Evolutionary conservation across 805 yeast species (phyloP), one percentile per base, ranked within the genome.

Genomic region (Cyberlindnera petersonii): DNA sequence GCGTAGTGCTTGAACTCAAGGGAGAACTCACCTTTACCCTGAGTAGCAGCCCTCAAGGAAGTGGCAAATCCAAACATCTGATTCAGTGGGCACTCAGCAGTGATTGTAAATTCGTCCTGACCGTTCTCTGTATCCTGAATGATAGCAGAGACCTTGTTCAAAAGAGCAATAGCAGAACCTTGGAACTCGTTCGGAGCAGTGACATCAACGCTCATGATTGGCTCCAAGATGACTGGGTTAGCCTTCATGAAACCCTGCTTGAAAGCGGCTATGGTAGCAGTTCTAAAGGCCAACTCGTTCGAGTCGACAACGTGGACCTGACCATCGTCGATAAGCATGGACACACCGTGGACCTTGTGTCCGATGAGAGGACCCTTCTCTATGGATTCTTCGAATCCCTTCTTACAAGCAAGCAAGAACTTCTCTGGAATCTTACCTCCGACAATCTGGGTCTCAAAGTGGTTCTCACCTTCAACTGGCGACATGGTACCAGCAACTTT

Each of bases 381-480:
- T 63, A 87, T 75, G 43, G 91, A 83, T 50, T 93, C 98, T 47
- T 86, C 94, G 65, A 91, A 93, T 44, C 98, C 98, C 68, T 87
- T 86, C 50, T 79, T 82, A 76, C 97, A 89, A 13, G 98, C 98
- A 55, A 81, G 77, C 57, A 93, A 72, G 74, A 79, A 93, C 69
- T 93, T 93, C 58, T 93, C 98, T 41, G 96, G 82, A 61, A 93
- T 89, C 71, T 86, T 86, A 60, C 99, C 99, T 56, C 98, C 98
- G 49, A 93, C 93, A 61, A 93, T 80, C 48, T 82, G 85, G 33
- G 95, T 83, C 58, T 82, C 78, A 64, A 91, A 93, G 51, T 69
- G 68, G 64, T 89, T 89, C 42, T 75, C 77, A 34, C 77, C 79
- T 36, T 75, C 84, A 33, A 75, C 59, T 39, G 88, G 79, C 6